phyloP scores from a whole-genome alignment of 768 basidiomycete species.

The Strobilomyces echinocephalus region DNA sequence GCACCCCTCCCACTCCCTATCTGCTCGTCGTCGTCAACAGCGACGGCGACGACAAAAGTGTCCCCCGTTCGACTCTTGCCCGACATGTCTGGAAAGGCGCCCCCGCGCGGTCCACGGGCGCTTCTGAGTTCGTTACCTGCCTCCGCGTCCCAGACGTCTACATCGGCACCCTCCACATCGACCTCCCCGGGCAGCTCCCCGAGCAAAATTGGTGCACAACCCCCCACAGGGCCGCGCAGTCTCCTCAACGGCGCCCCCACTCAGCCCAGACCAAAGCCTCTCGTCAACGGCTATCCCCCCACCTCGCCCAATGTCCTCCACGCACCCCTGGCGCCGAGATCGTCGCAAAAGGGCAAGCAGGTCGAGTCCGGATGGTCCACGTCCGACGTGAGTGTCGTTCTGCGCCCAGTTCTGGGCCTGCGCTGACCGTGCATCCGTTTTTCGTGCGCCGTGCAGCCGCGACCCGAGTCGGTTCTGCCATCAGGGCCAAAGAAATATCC shows the following conservation, averaged over 20 bases:
- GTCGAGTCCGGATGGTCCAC: conserved; percentile 34
- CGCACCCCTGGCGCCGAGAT: conserved; percentile 32
- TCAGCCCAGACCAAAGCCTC: conserved; percentile 35
- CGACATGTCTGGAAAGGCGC: conserved; percentile 68
- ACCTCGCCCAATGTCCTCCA: conserved; percentile 22
- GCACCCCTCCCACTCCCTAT: not conserved
- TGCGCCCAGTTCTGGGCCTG: not conserved
- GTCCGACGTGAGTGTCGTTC: conserved; percentile 29
- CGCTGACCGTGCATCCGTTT: conserved; percentile 1
- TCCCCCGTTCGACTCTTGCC: not conserved
- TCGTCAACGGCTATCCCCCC: conserved; percentile 40
- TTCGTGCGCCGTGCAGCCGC: conserved; percentile 15
- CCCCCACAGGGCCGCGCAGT: conserved; percentile 65
- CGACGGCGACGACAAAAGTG: conserved; percentile 19
- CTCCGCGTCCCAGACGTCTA: conserved; percentile 26
- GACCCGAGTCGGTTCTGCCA: conserved; percentile 5
- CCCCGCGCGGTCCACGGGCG: conserved; percentile 70
- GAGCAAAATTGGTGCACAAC: conserved; percentile 48
- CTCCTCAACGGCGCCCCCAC: conserved; percentile 39
- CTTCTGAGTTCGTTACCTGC: conserved; percentile 43
- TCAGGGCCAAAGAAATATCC: conserved; percentile 14
- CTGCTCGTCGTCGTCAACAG: conserved; percentile 24
- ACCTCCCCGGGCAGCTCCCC: conserved; percentile 28
- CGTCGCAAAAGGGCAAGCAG: conserved; percentile 40
- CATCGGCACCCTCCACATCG: conserved; percentile 32